Evolutionary conservation across 139 green algal species (phyloP), one percentile per base, ranked within the genome.

Genomic region (Closterium sp.): DNA sequence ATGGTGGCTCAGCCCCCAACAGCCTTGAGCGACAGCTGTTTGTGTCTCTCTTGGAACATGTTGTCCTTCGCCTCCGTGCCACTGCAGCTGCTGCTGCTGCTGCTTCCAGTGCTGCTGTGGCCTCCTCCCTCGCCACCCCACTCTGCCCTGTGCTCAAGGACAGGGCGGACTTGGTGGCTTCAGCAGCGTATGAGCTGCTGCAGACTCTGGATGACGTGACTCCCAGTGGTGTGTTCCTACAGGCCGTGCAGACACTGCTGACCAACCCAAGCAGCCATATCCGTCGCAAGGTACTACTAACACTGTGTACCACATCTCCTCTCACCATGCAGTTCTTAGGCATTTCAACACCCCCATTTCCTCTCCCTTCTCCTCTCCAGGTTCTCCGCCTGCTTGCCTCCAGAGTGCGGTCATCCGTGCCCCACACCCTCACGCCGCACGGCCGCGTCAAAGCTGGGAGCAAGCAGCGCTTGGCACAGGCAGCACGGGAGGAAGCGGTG

Each of bases 161-260:
- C 55, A 76, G 55, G 55, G 55, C 55, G 55, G 55, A 76, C 16
- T 76, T 28, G 55, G 55, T 76, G 12, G 55, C 55, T 76, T 76
- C 34, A 31, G 84, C 84, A 83, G 86, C 84, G n/a, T 93, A 93
- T 83, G 32, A 55, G 34, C 66, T 93, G 87, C 91, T 93, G 34
- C 28, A 34, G 30, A 30, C 32, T 33, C 88, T 93, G 23, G 34
- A 93, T 55, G 23, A 55, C 38, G 30, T 93, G 12, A 93, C 93
- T 34, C n/a, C 88, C 4, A 55, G 55, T 32, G 36, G 32, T 33
- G 88, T 33, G 35, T 93, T 93, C 34, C 64, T 93, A 10, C 31
- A 85, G 6, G 91, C 89, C 0, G 88, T 93, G 89, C 31, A 90
- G 16, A 38, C 34, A 16, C 87, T 93, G 21, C 33, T 93, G 28